Percentiles rank a stretch among this genome's conserved stretches.
phyloP scores from a whole-genome alignment of 148 eudicot genomes.

The Selenicereus undatus region DNA sequence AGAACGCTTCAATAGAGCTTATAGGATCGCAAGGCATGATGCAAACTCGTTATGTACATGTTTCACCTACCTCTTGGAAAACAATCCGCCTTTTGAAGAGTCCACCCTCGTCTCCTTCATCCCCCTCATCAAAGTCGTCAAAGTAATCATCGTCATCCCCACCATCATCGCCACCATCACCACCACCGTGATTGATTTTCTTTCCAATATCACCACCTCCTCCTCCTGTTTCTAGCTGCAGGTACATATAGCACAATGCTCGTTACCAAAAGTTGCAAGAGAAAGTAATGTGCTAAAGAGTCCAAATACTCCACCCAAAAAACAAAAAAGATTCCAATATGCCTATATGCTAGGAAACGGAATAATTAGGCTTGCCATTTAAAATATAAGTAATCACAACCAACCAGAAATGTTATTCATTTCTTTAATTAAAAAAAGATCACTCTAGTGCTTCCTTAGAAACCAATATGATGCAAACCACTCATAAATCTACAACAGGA shows the following conservation, averaged over 20 bases:
- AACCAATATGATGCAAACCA: too few relatives aligned
- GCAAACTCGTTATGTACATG: slow-evolving; percentile 5
- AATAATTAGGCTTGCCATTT: too few relatives aligned
- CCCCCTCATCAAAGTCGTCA: slow-evolving; percentile 93
- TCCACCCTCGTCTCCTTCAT: slow-evolving; percentile 95
- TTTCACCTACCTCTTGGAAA: slow-evolving; percentile 64
- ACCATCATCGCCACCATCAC: slow-evolving; percentile 95
- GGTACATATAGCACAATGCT: neutral
- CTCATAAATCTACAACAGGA: too few relatives aligned
- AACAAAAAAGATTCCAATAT: too few relatives aligned
- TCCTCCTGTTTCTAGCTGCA: slow-evolving; percentile 75
- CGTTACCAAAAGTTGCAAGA: neutral
- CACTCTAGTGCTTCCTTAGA: too few relatives aligned
- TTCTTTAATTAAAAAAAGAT: too few relatives aligned
- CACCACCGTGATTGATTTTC: slow-evolving; percentile 73
- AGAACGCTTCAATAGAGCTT: neutral
- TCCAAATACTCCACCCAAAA: too few relatives aligned
- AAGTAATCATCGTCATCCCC: slow-evolving; percentile 96
- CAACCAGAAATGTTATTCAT: too few relatives aligned
- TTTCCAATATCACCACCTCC: slow-evolving; percentile 93
- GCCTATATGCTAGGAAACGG: too few relatives aligned
- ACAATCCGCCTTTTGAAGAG: slow-evolving; percentile 72
- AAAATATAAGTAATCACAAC: too few relatives aligned
- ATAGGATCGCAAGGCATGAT: neutral
- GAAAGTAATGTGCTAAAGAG: too few relatives aligned